Evolutionary conservation across 1,284 basidiomycete genomes (phyloP).

Genomic region (Chondrostereum purpureum): DNA sequence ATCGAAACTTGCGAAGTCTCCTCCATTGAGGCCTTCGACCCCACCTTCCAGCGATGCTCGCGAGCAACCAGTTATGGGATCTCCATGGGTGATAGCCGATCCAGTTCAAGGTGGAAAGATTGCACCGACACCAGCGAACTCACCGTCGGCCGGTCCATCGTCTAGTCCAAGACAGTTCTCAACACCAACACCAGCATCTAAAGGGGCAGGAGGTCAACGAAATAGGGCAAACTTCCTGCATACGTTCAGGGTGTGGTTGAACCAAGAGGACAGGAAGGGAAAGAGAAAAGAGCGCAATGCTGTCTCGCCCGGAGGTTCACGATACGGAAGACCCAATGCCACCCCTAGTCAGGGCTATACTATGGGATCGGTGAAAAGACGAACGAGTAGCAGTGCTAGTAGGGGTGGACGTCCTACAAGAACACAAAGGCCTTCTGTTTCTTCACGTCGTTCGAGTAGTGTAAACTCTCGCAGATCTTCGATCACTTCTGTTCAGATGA

Average conservation of each 20-base stretch:
- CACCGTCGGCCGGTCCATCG: conserved; percentile 43
- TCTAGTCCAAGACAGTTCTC: conserved; percentile 38
- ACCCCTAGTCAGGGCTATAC: conserved; percentile 11
- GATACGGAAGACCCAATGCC: background rate
- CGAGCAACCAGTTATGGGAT: conserved; percentile 39
- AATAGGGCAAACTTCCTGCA: conserved; percentile 67
- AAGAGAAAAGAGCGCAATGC: conserved; percentile 51
- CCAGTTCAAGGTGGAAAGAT: conserved; percentile 16
- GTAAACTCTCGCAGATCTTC: conserved; percentile 75
- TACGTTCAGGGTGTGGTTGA: conserved; percentile 74
- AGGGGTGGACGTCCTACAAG: conserved; percentile 36
- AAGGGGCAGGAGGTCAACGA: conserved; percentile 30
- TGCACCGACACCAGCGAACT: conserved; percentile 44
- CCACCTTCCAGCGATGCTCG: conserved; percentile 41
- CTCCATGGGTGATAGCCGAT: conserved; percentile 67
- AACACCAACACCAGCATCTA: conserved; percentile 41
- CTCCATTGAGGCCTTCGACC: conserved; percentile 51
- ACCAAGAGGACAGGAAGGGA: conserved; percentile 65
- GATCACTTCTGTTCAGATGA: conserved; percentile 54
- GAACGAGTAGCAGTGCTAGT: conserved; percentile 33
- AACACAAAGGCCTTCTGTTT: conserved; percentile 55
- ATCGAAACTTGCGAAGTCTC: conserved; percentile 57
- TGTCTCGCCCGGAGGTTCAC: conserved; percentile 2
- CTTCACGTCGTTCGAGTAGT: conserved; percentile 74
- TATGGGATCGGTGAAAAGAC: conserved; percentile 37